phyloP scores from a whole-genome alignment of 257 asterid genomes.

The Nicotiana attenuata region DNA sequence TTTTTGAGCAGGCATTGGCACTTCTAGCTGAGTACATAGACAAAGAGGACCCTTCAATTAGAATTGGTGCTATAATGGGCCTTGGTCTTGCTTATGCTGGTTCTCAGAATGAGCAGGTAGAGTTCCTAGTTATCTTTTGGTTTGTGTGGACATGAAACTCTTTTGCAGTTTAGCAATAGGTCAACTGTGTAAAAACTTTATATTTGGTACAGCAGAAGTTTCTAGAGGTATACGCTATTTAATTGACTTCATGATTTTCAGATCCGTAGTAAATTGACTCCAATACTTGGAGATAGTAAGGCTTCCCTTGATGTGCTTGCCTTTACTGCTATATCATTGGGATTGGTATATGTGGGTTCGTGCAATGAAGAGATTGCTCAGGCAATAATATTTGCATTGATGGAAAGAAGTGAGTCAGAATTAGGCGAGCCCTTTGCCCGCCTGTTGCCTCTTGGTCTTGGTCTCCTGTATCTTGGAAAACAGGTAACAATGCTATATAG shows the following conservation, averaged over 20 bases:
- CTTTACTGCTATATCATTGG: constrained; percentile 85
- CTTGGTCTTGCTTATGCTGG: constrained; percentile 98
- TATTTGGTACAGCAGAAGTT: background rate
- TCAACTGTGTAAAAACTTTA: background rate
- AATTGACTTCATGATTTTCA: constrained; percentile 25
- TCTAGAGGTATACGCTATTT: constrained; percentile 3
- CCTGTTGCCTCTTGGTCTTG: constrained; percentile 87
- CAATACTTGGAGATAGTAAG: constrained; percentile 69
- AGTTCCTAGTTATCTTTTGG: background rate
- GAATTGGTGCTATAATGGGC: constrained; percentile 98
- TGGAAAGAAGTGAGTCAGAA: constrained; percentile 88
- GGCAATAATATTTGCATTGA: constrained; percentile 72
- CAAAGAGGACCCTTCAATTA: constrained; percentile 64
- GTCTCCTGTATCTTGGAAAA: constrained; percentile 90
- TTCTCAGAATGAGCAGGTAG: constrained; percentile 71
- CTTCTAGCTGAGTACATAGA: constrained; percentile 71
- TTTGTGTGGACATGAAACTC: background rate
- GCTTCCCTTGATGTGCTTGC: constrained; percentile 83
- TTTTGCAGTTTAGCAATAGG: background rate
- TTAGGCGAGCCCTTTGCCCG: constrained; percentile 83
- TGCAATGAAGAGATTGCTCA: constrained; percentile 93
- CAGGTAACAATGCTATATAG: constrained; percentile 42
- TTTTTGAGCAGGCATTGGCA: constrained; percentile 68
- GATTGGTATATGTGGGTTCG: constrained; percentile 83
- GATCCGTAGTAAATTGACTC: constrained; percentile 60